Percentiles rank a stretch among this genome's conserved stretches.
Evolutionary conservation across 805 yeast genomes (phyloP).

Genomic region (Yamadazyma scolyti): DNA sequence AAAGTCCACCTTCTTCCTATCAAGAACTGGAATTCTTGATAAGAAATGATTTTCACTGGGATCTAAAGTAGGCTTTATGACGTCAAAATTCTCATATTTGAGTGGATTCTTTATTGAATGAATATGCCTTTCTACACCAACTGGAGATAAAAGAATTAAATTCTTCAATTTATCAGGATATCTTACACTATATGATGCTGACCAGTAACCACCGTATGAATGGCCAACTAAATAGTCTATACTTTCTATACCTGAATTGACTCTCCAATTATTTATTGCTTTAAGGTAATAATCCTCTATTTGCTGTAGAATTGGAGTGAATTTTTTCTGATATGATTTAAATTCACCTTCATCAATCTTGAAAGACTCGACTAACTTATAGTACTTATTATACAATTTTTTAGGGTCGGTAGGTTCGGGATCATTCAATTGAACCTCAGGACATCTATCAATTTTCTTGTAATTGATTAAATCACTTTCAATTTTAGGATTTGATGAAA

Average conservation of each 20-base stretch:
- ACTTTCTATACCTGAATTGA: constrained; percentile 41
- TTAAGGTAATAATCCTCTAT: constrained; percentile 56
- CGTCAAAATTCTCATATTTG: constrained; percentile 3
- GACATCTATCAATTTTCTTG: constrained; percentile 18
- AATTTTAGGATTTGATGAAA: constrained; percentile 45
- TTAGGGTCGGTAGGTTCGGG: constrained; percentile 22
- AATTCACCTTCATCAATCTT: constrained; percentile 22
- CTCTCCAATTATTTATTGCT: constrained; percentile 66
- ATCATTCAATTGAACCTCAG: constrained; percentile 24
- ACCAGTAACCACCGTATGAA: constrained; percentile 75
- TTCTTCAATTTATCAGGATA: constrained; percentile 53
- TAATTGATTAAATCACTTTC: constrained; percentile 15
- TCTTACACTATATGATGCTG: constrained; percentile 57
- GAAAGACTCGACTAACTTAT: constrained; percentile 36
- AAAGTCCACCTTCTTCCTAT: constrained; percentile 21
- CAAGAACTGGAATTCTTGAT: constrained; percentile 43
- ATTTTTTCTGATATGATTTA: constrained; percentile 27
- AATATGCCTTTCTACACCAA: constrained; percentile 71
- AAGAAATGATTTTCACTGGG: constrained; percentile 45
- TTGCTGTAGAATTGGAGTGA: constrained; percentile 34
- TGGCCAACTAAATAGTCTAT: constrained; percentile 68
- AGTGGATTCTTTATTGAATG: constrained; percentile 50
- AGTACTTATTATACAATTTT: constrained; percentile 33
- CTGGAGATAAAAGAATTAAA: constrained; percentile 67
- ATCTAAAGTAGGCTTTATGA: constrained; percentile 33